Evolutionary conservation across 2,329 filamentous ascomycete species (phyloP), one percentile per base, ranked within the genome.

Genomic region (Lojkania enalia): DNA sequence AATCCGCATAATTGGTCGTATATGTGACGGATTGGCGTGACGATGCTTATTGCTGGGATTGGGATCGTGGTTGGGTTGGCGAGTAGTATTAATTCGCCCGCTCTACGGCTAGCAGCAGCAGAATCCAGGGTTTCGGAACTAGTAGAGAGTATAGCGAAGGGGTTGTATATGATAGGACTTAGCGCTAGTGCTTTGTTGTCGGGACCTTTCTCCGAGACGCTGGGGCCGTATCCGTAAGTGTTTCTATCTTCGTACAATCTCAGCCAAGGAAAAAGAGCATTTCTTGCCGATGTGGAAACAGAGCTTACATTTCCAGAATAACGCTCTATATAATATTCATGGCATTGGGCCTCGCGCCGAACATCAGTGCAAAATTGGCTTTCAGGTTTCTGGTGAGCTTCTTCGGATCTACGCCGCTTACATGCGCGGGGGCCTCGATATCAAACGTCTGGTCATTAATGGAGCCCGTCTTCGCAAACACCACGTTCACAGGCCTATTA

Each of bases 81-180:
- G 0, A 78, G 75, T 3, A 74, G 77, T 0, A 80, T 83, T 30
- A 78, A 82, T 42, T 75, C 77, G 1, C 71, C 71, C 0, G 75
- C 77, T 1, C 49, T 79, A 0, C 66, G 67, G 0, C 71, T 77
- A 48, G 77, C 86, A 2, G 72, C 77, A 11, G 42, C 66, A 2
- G 66, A 78, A 9, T 78, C 77, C 40, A 53, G 67, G 12, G 18
- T 14, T 66, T 60, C 49, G 20, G 60, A 55, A 20, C 71, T 76
- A 48, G 71, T 76, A 2, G 61, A 71, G 16, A 72, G 68, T 4
- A 63, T 79, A 1, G 76, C 76, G n/a, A 73, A 76, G 2, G 69
- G 73, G 0, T 51, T 79, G 20, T 67, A 77, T 7, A 51, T 80
- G 2, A 39, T 60, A 4, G 74, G 79, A 2, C 77, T 82, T 46